phyloP scores from a whole-genome alignment of 129 eudicot species.

The Lactuca saligna region DNA sequence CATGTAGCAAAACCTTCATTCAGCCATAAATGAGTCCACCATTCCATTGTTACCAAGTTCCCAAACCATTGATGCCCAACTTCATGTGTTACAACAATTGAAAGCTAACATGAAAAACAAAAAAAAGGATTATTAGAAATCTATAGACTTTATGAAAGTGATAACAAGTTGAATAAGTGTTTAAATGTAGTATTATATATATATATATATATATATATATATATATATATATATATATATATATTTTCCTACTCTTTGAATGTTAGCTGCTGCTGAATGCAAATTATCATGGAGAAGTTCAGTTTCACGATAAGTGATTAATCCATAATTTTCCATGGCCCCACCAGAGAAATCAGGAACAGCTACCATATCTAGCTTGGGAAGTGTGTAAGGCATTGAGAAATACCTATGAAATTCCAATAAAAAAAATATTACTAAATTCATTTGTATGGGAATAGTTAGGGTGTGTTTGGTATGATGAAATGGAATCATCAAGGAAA shows the following conservation, averaged over 20 bases:
- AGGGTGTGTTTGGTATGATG: too few relatives aligned
- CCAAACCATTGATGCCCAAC: constrained; percentile 71
- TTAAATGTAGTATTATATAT: not conserved
- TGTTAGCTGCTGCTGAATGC: constrained; percentile 56
- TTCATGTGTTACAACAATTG: constrained; percentile 57
- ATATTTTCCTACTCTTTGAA: constrained; percentile 39
- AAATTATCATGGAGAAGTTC: constrained; percentile 50
- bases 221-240: too few relatives aligned
- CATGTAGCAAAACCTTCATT: constrained; percentile 69
- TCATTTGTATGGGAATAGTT: too few relatives aligned
- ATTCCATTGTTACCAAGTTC: constrained; percentile 61
- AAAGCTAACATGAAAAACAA: constrained; percentile 34
- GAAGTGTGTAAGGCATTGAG: constrained; percentile 52
- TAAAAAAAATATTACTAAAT: not conserved
- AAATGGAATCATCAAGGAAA: too few relatives aligned
- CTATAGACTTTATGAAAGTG: constrained; percentile 6
- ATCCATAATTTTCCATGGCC: constrained; percentile 64
- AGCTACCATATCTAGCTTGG: constrained; percentile 61
- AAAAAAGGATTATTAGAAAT: too few relatives aligned
- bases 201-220: too few relatives aligned
- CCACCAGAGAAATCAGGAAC: constrained; percentile 61
- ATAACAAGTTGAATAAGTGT: not conserved
- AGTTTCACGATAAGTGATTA: constrained; percentile 46
- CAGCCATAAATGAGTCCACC: constrained; percentile 75
- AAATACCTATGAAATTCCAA: constrained; percentile 42